Conservation (phyloP, 352 stramenopile species). For the Globisporangium canariense region DNA sequence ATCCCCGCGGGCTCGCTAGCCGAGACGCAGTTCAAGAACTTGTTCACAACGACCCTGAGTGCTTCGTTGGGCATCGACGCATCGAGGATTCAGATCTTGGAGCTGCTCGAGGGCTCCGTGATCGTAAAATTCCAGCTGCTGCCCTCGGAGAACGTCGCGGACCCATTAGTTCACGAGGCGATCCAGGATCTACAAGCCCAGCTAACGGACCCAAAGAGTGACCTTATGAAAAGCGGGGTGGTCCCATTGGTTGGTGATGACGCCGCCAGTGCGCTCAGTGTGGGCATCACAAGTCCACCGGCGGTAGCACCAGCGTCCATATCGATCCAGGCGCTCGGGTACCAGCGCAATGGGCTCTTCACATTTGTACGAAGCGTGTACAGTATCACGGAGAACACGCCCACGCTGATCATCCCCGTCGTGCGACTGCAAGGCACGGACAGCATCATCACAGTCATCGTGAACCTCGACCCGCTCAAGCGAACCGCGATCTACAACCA, state of each 20-base stretch:
- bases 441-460: constrained; percentile 35
- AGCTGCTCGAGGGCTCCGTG: constrained; percentile 50
- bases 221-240: constrained; percentile 24
- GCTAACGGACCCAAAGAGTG: constrained; percentile 35
- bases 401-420: constrained; percentile 38
- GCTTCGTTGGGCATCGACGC: constrained; percentile 42
- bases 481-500: constrained; percentile 31
- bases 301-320: constrained; percentile 17
- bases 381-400: constrained; percentile 56
- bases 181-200: constrained; percentile 42
- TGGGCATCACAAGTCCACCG: constrained; percentile 23
- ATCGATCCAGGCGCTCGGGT: constrained; percentile 42
- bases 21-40: constrained; percentile 45
- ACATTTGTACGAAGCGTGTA: constrained; percentile 50
- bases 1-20: constrained; percentile 46
- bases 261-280: constrained; percentile 27
- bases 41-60: constrained; percentile 34
- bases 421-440: constrained; percentile 48
- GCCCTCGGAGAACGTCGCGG: constrained; percentile 40
- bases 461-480: constrained; percentile 31
- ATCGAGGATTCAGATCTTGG: constrained; percentile 49
- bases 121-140: constrained; percentile 64
- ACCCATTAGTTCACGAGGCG: constrained; percentile 44
- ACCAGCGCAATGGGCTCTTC: constrained; percentile 63
- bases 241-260: constrained; percentile 28